A percentile compares a stretch with the other conserved stretches of the same genome.
Conservation (phyloP, 169 alveolate species). For the Cystoisospora suis region DNA sequence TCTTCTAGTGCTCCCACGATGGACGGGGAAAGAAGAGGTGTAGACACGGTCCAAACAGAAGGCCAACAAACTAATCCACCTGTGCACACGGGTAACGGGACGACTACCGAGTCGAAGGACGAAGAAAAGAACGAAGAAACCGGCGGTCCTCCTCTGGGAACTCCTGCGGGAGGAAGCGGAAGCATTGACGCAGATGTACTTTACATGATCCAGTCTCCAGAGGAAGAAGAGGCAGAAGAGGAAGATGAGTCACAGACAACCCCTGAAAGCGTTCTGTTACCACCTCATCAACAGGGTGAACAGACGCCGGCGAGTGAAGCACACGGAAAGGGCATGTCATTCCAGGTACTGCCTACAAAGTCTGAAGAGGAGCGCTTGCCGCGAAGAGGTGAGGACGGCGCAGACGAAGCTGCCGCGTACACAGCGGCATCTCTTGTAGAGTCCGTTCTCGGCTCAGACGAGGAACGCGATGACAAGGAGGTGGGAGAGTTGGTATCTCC, state of each 20-base stretch:
- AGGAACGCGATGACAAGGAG: not conserved
- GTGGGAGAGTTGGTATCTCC: no score
- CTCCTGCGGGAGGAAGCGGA: no score
- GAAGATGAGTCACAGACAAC: not conserved
- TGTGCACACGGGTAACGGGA: no score
- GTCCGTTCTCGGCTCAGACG: slow-evolving; percentile 9
- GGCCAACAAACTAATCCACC: no score
- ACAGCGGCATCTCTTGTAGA: not conserved
- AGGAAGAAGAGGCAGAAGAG: not conserved
- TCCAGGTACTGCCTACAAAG: no score
- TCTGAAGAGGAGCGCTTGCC: not conserved
- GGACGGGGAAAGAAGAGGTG: no score
- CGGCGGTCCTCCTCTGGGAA: no score
- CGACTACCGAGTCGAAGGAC: no score
- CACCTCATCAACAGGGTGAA: not conserved
- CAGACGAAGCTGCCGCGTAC: not conserved
- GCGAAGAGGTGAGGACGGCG: not conserved
- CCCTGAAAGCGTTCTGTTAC: not conserved
- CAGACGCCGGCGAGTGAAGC: not conserved
- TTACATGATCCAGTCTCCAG: not conserved
- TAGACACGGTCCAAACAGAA: no score
- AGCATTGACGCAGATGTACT: slow-evolving; percentile 7
- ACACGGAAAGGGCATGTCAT: no score
- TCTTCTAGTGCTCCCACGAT: no score
- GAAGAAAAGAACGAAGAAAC: no score